Percentiles rank a stretch among this genome's conserved stretches.
phyloP scores from a whole-genome alignment of 495 filamentous ascomycete species.

The Cryomyces minteri region DNA sequence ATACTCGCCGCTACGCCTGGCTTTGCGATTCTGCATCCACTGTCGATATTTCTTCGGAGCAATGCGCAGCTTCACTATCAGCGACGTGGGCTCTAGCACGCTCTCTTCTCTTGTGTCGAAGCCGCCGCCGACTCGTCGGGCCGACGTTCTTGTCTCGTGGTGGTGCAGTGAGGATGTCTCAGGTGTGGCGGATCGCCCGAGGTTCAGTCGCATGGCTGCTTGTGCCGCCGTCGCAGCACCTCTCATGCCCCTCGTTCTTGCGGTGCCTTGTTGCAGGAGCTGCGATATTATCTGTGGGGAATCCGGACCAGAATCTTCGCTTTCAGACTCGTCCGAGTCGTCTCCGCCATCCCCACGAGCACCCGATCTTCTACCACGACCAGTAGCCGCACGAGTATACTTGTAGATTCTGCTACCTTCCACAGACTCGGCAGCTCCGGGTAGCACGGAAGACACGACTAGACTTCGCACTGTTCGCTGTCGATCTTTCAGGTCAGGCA shows the following conservation, averaged over 20 bases:
- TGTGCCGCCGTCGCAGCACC: constrained; percentile 72
- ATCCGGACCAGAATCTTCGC: constrained; percentile 69
- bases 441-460: constrained; percentile 77
- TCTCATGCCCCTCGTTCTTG: constrained; percentile 72
- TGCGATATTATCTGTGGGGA: constrained; percentile 50
- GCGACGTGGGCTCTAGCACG: constrained; percentile 38
- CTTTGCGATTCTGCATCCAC: constrained; percentile 31
- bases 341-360: constrained; percentile 46
- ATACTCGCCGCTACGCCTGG: constrained; percentile 11
- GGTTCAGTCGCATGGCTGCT: constrained; percentile 47
- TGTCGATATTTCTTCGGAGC: constrained; percentile 41
- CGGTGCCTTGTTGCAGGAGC: constrained; percentile 49
- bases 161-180: constrained; percentile 46
- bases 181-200: constrained; percentile 79
- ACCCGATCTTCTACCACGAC: constrained; percentile 32
- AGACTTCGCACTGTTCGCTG: constrained; percentile 80
- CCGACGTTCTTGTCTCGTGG: constrained; percentile 49
- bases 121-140: constrained; percentile 36
- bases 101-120: constrained; percentile 53
- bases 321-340: constrained; percentile 74
- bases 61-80: constrained; percentile 59
- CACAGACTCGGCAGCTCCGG: constrained; percentile 59
- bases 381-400: constrained; percentile 33
- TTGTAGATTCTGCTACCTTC: constrained; percentile 83
- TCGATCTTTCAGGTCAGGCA: constrained; percentile 90